These are phyloP conservation scores for Paecilomyces dactylethromorphus DNA, from an alignment of 2,329 filamentous ascomycete species.

Conservation along the genomic window DNA sequence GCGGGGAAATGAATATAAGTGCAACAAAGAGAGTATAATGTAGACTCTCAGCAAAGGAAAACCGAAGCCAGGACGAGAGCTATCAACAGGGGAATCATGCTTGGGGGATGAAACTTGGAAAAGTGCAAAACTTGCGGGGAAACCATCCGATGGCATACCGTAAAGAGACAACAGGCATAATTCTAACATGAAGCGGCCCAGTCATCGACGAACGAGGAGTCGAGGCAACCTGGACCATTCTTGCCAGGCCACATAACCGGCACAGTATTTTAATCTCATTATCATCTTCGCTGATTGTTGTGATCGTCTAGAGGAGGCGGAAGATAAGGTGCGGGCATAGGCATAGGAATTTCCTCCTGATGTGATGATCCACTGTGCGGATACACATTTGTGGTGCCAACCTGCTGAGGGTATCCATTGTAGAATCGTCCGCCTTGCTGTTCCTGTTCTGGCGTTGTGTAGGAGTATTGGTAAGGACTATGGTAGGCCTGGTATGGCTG, in stretches of 20 bases:
- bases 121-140: background rate
- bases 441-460: background rate
- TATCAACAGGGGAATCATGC: background rate
- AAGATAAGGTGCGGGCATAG: conserved; percentile 1
- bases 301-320: conserved; percentile 2
- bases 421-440: background rate
- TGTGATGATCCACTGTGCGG: background rate
- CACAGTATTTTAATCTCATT: background rate
- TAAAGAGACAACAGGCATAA: background rate
- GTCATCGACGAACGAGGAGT: background rate
- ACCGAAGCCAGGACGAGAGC: background rate
- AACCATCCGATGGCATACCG: background rate
- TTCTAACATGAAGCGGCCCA: background rate
- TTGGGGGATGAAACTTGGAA: background rate
- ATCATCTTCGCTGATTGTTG: background rate
- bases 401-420: background rate
- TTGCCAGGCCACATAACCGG: background rate
- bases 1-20: background rate
- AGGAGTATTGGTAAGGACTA: background rate
- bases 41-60: background rate
- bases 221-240: background rate
- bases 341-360: background rate
- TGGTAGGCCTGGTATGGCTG: background rate
- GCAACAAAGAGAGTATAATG: background rate
- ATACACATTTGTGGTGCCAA: background rate